Base-by-base conservation (phyloP, 1,284 basidiomycete genomes). In the Ganoderma leucocontextum region DNA sequence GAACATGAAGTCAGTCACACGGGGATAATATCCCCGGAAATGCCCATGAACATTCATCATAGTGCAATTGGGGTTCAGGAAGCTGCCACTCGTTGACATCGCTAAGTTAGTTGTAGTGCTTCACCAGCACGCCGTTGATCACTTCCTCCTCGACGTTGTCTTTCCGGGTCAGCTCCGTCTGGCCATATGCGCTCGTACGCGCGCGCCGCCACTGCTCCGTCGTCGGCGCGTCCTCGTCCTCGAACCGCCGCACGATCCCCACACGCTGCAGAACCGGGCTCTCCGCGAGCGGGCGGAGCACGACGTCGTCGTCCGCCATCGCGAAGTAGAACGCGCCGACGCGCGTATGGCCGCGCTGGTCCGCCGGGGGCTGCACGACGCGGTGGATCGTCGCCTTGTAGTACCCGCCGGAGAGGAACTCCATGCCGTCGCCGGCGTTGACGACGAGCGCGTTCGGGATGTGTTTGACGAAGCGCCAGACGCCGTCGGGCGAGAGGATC, bases 401-500 rank as follows among this genome's bases (percentile, higher is more conserved):
- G 74, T 80, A 84, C 0, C 79, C 81, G 7, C 83, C 84, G 7
- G 83, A 82, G 44, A 85, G 72, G 75, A 84, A 84, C 66, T 80
- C 79, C 44, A 83, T 76, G 1, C 79, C 78, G 67, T 85, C 84
- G 57, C 83, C 83, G 29, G 80, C 80, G 72, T 85, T 85, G 69
- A 85, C 74, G n/a, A 81, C 88, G 58, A 90, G 76, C 7, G 87
- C 87, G 69, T 89, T 89, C 4, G 88, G 85, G 33, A 89, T 80
- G 73, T 90, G 88, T 66, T 80, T 84, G 12, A 89, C 79, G 85
- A 86, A 91, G 64, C 83, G 83, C 89, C 89, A 91, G 33, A 75
- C 79, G 2, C 85, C 85, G 64, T 67, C 67, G 9, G 72, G 69
- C n/a, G 66, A 66, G 64, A 71, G 68, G 61, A 73, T 73, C 55